Percentiles rank a stretch among this genome's conserved stretches.
Conservation (phyloP, 2,329 filamentous ascomycete species). For the Nemania sp. region DNA sequence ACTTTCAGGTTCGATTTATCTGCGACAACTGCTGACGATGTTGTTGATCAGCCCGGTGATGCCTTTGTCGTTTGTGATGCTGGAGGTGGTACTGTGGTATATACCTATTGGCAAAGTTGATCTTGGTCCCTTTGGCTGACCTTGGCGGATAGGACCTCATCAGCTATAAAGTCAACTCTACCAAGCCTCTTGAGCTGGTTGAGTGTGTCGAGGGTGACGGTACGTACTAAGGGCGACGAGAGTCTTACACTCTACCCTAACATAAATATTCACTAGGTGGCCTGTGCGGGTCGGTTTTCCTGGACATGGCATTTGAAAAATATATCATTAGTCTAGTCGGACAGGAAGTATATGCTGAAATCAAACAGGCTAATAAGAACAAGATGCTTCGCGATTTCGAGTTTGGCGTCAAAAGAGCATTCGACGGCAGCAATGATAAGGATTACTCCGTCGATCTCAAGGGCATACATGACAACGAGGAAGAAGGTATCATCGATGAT, state of each 20-base stretch:
- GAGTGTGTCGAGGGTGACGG: neutral
- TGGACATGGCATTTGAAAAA: neutral
- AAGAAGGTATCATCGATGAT: neutral
- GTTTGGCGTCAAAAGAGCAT: neutral
- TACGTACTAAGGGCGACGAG: neutral
- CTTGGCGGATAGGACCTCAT: neutral
- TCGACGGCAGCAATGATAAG: neutral
- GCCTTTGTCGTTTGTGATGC: conserved; percentile 5
- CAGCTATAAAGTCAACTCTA: neutral
- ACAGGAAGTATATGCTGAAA: neutral
- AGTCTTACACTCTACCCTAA: neutral
- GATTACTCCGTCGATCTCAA: conserved; percentile 4
- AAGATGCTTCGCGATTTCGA: neutral
- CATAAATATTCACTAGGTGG: neutral
- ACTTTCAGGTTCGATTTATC: neutral
- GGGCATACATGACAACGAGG: neutral
- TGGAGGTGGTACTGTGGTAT: conserved; percentile 5
- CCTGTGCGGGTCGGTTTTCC: neutral
- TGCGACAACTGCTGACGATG: neutral
- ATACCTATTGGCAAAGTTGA: neutral
- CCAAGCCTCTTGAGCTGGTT: neutral
- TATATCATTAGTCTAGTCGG: neutral
- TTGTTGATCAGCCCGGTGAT: neutral
- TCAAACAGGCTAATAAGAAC: neutral
- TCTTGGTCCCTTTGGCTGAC: neutral